Evolutionary conservation across 192 early-diverging fungal genomes (phyloP).

Genomic region (Ramicandelaber brevisporus): DNA sequence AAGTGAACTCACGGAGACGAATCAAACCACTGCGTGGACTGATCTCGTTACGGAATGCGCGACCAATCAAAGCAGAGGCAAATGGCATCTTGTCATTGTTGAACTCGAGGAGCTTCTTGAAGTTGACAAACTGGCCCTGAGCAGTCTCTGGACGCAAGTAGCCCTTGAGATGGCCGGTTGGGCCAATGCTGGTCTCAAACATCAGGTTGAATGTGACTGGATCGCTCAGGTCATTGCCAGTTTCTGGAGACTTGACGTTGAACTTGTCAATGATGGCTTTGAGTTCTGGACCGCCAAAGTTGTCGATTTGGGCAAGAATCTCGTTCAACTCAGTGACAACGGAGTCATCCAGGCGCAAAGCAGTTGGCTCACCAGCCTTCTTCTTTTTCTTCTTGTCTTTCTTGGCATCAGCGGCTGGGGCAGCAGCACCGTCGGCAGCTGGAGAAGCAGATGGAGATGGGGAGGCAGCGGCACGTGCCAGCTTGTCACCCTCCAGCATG

Average conservation of each 20-base stretch:
- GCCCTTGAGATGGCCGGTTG: slow-evolving; percentile 82
- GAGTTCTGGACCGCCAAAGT: slow-evolving; percentile 70
- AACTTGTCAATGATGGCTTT: slow-evolving; percentile 56
- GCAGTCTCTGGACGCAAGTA: slow-evolving; percentile 98
- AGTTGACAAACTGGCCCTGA: slow-evolving; percentile 99
- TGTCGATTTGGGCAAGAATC: slow-evolving; percentile 88
- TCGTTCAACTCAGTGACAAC: slow-evolving; percentile 46
- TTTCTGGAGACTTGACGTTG: slow-evolving; percentile 75
- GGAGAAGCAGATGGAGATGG: slow-evolving; percentile 9
- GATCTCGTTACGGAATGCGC: slow-evolving; percentile 98
- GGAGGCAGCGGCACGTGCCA: slow-evolving; percentile 21
- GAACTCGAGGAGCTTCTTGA: slow-evolving; percentile 85
- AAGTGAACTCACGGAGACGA: slow-evolving; percentile 91
- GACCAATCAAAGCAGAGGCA: slow-evolving; percentile 91
- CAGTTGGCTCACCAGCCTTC: slow-evolving; percentile 32
- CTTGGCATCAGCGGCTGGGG: slow-evolving; percentile 8
- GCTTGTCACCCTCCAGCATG: slow-evolving; percentile 65
- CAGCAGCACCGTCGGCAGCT: slow-evolving; percentile 6
- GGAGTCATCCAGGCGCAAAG: slow-evolving; percentile 29
- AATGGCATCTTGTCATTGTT: slow-evolving; percentile 99
- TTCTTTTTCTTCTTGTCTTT: slow-evolving; percentile 46
- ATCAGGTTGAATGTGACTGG: slow-evolving; percentile 96
- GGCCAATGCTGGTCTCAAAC: slow-evolving; percentile 95
- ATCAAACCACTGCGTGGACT: slow-evolving; percentile 82
- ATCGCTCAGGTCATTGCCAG: slow-evolving; percentile 68